Base-by-base conservation (phyloP, 2,329 filamentous ascomycete genomes). In the Arthroderma sp. region DNA sequence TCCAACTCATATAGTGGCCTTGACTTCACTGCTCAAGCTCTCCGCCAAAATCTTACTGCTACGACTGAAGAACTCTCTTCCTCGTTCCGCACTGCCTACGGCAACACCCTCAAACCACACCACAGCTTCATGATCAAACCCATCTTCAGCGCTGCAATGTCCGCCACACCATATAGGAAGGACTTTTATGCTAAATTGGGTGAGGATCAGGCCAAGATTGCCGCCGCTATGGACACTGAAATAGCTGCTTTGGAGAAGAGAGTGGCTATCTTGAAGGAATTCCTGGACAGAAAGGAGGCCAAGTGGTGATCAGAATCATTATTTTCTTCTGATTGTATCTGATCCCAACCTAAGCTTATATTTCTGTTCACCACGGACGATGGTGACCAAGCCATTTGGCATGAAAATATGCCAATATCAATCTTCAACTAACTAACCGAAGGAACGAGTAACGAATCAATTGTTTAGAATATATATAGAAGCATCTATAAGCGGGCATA, bases 121-220 rank as follows among this genome's bases (percentile, higher is more conserved):
- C 91, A 98, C 73, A 79, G 74, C 60, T 87, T 94, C 66, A 57
- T 95, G 50, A 71, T 95, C 57, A 94, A 94, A 75, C 86, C 86
- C 49, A 74, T 95, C 61, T 96, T 96, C 75, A 83, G 75, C 56
- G 83, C 87, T 50, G 89, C 89, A 62, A 94, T 98, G 87, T 77
- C 78, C 55, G 88, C 87, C 11, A 89, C 84, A 54, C 91, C 91
- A 1, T 94, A 95, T 74, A 79, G 89, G 55, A 85, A 85, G 63
- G 85, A 89, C 66, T 96, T 98, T 62, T 96, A 95, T 63, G 67
- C 67, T 52, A 94, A 95, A 76, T 73, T 98, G 37, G 87, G 52
- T 29, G 49, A 56, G 6, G 58, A 65, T 47, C 49, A 54, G 30
- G 59, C 57, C 8, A 77, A 81, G 64, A 81, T 91, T 40, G 56